These are phyloP conservation scores for Pezizomycotina sp. DNA, from an alignment of 2,329 filamentous ascomycete genomes.

Conservation along the genomic window DNA sequence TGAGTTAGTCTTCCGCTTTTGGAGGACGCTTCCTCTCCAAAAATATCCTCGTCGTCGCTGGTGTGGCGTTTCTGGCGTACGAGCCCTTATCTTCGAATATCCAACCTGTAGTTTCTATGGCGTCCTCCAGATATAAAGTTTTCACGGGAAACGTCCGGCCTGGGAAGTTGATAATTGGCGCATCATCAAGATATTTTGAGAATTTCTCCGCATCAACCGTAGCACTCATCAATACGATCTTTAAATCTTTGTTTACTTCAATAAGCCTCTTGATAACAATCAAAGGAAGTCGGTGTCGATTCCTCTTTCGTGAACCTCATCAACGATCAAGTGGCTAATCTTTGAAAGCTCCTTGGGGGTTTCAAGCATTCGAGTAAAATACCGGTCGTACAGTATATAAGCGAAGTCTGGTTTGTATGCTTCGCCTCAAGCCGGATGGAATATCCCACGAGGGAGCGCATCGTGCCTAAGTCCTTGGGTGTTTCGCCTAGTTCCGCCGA, in stretches of 20 bases:
- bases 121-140: conserved; percentile 79
- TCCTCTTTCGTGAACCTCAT: conserved; percentile 89
- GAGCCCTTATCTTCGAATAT: conserved; percentile 35
- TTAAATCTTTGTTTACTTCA: conserved; percentile 59
- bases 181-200: conserved; percentile 69
- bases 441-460: conserved; percentile 75
- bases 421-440: conserved; percentile 87
- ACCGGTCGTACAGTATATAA: conserved; percentile 78
- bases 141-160: conserved; percentile 86
- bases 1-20: too few relatives aligned
- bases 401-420: conserved; percentile 58
- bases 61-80: conserved; percentile 26
- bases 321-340: conserved; percentile 85
- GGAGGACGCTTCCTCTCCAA: conserved; percentile 33
- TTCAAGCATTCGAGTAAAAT: conserved; percentile 97
- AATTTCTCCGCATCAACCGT: conserved; percentile 88
- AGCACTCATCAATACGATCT: conserved; percentile 91
- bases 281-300: conserved; percentile 95
- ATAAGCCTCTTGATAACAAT: conserved; percentile 80
- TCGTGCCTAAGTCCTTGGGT: conserved; percentile 64
- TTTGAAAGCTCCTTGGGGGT: conserved; percentile 70
- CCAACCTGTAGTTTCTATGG: conserved; percentile 72
- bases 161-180: conserved; percentile 77
- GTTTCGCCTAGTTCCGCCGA: conserved; percentile 87
- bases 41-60: conserved; percentile 34